Base-by-base conservation (phyloP, 2,329 filamentous ascomycete genomes). In the Akanthomyces dipterigenus region DNA sequence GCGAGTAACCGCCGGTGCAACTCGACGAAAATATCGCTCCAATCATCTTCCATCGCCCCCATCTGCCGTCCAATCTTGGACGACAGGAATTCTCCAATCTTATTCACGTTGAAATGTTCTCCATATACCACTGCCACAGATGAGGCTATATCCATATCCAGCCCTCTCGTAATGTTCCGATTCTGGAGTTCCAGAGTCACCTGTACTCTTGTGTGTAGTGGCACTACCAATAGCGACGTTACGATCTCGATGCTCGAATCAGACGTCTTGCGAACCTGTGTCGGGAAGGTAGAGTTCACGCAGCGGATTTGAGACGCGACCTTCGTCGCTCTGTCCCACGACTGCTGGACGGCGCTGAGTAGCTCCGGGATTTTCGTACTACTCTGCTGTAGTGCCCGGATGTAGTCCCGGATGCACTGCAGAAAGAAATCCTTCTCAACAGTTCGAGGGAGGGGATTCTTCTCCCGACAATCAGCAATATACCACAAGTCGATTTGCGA, bases 401-500 rank as follows among this genome's bases (percentile, higher is more conserved):
- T 76, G 61, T 88, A 82, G 61, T 89, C 87, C 48, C 87, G 82
- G 62, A 93, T 86, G 67, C 86, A 83, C 68, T 89, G 84, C 8
- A 93, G 75, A 70, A 92, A 90, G 75, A 93, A 93, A 42, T 89
- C 86, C 66, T 86, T 87, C 69, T 89, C 88, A 0, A 82, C 80
- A 1, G 85, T 87, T 57, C 85, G 72, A 0, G 84, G 82, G 36
- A 78, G 70, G 11, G 83, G 76, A 31, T 83, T 77, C n/a, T 76
- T 73, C 48, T 83, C 78, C 53, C 80, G 78, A 56, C 77, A 79
- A 65, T 83, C 82, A 28, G 82, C 87, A 64, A 91, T 83, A 71
- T 91, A 91, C 73, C 83, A 85, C 0, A 93, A 76, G 63, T 89
- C 87, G 66, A 93, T 88, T 24, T 78, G 79, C 1, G 80, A 78